phyloP scores from a whole-genome alignment of 805 yeast species.

The Hanseniaspora hatyaiensis region DNA sequence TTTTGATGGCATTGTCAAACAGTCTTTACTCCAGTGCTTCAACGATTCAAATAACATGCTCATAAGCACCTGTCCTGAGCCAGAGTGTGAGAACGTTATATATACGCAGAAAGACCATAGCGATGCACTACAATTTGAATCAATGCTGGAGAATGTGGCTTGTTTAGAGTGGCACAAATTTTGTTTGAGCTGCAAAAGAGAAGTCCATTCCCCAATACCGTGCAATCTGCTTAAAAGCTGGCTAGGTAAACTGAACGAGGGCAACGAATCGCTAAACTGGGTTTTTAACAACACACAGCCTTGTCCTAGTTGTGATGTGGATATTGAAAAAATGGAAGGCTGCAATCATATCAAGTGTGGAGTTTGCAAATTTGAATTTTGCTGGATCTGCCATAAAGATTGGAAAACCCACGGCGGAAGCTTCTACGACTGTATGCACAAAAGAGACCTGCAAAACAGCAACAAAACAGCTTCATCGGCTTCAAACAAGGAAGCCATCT shows the following conservation, averaged over 20 bases:
- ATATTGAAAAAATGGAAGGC: conserved; percentile 89
- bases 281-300: conserved; percentile 69
- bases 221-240: conserved; percentile 59
- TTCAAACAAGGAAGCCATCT: conserved; percentile 26
- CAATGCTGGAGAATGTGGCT: conserved; percentile 40
- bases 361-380: conserved; percentile 66
- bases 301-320: conserved; percentile 70
- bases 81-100: conserved; percentile 51
- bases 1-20: conserved; percentile 33
- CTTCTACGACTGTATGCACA: conserved; percentile 59
- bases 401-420: conserved; percentile 62
- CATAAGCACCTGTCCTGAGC: conserved; percentile 68
- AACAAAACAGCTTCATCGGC: conserved; percentile 22
- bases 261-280: conserved; percentile 83
- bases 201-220: conserved; percentile 76
- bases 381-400: conserved; percentile 79
- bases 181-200: conserved; percentile 64
- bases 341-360: conserved; percentile 92
- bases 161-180: conserved; percentile 61
- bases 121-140: conserved; percentile 31
- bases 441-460: conserved; percentile 30
- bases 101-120: conserved; percentile 24
- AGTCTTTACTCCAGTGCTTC: conserved; percentile 42
- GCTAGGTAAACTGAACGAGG: conserved; percentile 72
- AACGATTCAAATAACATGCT: conserved; percentile 27